These are phyloP conservation scores for Saccharata proteae DNA, from an alignment of 2,329 filamentous ascomycete species.

Conservation along the genomic window DNA sequence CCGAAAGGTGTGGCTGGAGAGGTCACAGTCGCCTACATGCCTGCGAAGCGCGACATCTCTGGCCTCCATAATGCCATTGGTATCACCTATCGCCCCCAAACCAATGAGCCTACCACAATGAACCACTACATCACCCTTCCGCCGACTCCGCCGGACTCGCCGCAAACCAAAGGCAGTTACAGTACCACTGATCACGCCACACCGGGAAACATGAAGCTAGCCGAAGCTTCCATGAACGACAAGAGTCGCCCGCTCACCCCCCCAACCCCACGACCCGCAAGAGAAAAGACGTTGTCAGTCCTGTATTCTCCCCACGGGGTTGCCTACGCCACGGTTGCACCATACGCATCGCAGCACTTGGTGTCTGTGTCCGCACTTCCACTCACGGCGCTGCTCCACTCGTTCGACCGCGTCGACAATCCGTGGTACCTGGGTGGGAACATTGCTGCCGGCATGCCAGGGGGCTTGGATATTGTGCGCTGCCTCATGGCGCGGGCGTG, in stretches of 20 bases:
- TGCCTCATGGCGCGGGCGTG: conserved; percentile 43
- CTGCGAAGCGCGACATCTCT: conserved; percentile 47
- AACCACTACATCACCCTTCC: conserved; percentile 26
- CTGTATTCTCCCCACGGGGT: conserved; percentile 56
- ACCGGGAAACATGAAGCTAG: background rate
- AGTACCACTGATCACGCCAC: conserved; percentile 1
- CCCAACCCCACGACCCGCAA: conserved; percentile 14
- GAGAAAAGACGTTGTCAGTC: conserved; percentile 42
- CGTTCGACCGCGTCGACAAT: conserved; percentile 47
- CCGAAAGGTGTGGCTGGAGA: conserved; percentile 48
- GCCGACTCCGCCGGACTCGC: conserved; percentile 23
- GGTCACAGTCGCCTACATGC: conserved; percentile 57
- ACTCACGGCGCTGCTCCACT: conserved; percentile 52
- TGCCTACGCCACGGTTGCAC: conserved; percentile 38
- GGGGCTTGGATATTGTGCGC: conserved; percentile 44
- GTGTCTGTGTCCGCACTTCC: conserved; percentile 45
- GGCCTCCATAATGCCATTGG: conserved; percentile 55
- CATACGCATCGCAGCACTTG: conserved; percentile 47
- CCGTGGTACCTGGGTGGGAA: conserved; percentile 52
- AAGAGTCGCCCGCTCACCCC: too few species aligned
- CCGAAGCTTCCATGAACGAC: conserved; percentile 11
- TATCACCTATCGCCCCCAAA: conserved; percentile 57
- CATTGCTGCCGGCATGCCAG: conserved; percentile 44
- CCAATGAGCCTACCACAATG: conserved; percentile 22
- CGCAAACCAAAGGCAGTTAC: conserved; percentile 8